These are phyloP conservation scores for Botryobasidium botryosum DNA, from an alignment of 768 basidiomycete species.

Conservation along the genomic window DNA sequence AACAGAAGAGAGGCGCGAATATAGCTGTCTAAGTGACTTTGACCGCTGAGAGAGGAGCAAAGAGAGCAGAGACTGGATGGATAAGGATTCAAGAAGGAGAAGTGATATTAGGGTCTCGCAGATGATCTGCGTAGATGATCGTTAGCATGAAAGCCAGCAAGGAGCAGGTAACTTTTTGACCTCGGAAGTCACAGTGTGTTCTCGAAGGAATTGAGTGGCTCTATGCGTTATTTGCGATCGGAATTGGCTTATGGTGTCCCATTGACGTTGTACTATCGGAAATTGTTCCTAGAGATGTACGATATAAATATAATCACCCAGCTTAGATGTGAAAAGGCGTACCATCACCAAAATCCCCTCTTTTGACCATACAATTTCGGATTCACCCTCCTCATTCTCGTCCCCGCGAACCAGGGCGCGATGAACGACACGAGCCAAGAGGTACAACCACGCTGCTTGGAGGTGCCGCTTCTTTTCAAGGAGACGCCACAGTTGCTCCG, in stretches of 20 bases:
- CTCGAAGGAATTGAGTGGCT: constrained; percentile 67
- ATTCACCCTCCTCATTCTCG: constrained; percentile 44
- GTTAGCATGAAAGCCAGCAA: constrained; percentile 3
- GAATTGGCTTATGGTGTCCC: constrained; percentile 79
- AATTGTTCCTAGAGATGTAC: constrained; percentile 47
- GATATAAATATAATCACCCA: neutral
- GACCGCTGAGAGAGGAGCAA: constrained; percentile 47
- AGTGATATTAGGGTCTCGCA: constrained; percentile 69
- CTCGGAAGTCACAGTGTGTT: constrained; percentile 33
- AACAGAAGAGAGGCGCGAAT: constrained; percentile 1
- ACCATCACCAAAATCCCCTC: constrained; percentile 42
- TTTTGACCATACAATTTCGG: constrained; percentile 34
- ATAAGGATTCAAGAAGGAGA: constrained; percentile 76
- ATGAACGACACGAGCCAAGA: constrained; percentile 72
- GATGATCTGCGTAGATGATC: constrained; percentile 31
- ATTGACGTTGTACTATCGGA: constrained; percentile 79
- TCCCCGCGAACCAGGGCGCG: constrained; percentile 48
- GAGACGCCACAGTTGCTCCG: constrained; percentile 80
- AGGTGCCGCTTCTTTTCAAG: constrained; percentile 67
- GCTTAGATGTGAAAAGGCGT: constrained; percentile 14
- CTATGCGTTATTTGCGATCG: constrained; percentile 77
- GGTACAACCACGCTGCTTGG: constrained; percentile 74
- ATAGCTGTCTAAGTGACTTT: constrained; percentile 14
- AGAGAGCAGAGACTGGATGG: constrained; percentile 52
- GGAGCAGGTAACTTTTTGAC: constrained; percentile 22